Evolutionary conservation across 306 rosid species (phyloP), one percentile per base, ranked within the genome.

Genomic region (Cicer pinnatifidum): DNA sequence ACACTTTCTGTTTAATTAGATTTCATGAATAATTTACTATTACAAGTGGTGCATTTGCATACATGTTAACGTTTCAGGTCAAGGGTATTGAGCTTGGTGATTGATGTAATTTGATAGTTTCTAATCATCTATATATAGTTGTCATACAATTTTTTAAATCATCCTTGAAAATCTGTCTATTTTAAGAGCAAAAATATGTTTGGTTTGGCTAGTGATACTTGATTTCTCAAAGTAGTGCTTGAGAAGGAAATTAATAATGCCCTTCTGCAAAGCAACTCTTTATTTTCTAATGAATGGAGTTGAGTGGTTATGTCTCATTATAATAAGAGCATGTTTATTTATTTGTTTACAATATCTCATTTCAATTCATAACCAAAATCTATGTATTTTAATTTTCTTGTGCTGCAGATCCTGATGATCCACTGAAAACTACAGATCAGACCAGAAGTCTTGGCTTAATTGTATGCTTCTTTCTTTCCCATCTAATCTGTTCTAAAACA

Each of bases 391-490:
- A 66, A 28, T 28, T 28, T 11, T 48, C 67, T 68, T 69, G 13
- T 35, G 45, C 38, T 82, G 80, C 65, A 82, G 82, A 85, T 82
- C 11, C 86, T 5, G 86, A 82, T 48, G 86, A 85, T 73, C 86
- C 86, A 84, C 84, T 85, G 44, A 85, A 91, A 89, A 91, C 95
- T 63, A 91, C 97, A 0, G 92, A 89, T 59, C 97, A 87, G 77
- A 89, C 92, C 68, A 87, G 97, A 77, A 81, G 81, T 17, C 88
- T 85, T 76, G 88, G 88, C 54, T 71, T 85, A 82, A 79, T 85
- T 64, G 82, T 82, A 82, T 9, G 84, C 71, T 79, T 69, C 60
- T 64, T 53, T 82, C 39, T 46, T 57, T 73, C 71, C 28, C 16
- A 17, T 37, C 20, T 80, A n/a, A 8, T 56, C 67, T 52, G 33